Conservation (phyloP, 345 rosid species). For the Euphorbia peplus region DNA sequence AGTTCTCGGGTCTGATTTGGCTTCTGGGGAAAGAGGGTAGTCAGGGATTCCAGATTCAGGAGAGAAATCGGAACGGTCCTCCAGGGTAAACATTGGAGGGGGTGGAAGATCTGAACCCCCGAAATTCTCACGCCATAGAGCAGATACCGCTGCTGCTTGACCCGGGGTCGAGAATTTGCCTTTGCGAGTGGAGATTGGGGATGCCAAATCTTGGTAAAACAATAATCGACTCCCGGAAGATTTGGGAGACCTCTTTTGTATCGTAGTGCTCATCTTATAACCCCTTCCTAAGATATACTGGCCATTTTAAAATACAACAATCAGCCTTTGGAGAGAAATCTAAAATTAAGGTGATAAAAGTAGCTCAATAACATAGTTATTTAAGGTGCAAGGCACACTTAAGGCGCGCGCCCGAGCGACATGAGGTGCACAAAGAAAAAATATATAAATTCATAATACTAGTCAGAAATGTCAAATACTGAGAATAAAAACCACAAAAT, state of each 20-base stretch:
- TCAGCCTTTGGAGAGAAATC: constrained; percentile 1
- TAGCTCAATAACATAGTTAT: neutral
- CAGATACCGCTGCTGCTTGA: constrained; percentile 90
- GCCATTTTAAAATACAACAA: constrained; percentile 21
- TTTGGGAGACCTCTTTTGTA: constrained; percentile 60
- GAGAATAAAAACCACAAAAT: no score
- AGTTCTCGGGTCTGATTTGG: constrained; percentile 56
- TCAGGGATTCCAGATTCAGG: constrained; percentile 84
- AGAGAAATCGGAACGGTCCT: constrained; percentile 85
- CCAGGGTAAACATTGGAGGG: constrained; percentile 82
- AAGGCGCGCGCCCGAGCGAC: no score
- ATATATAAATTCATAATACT: no score
- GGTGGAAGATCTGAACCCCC: constrained; percentile 94
- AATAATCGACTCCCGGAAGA: constrained; percentile 70
- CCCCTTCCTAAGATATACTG: neutral
- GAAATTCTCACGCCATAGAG: constrained; percentile 93
- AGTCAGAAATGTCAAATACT: no score
- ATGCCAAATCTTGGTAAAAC: constrained; percentile 83
- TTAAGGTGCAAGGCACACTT: no score
- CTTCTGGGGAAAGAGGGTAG: constrained; percentile 65
- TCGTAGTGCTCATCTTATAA: constrained; percentile 49
- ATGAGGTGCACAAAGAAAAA: no score
- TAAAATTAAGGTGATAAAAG: neutral
- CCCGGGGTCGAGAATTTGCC: constrained; percentile 79
- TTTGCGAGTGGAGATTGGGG: constrained; percentile 73